phyloP scores from a whole-genome alignment of 768 basidiomycete genomes.

The Phlebiopsis gigantea region DNA sequence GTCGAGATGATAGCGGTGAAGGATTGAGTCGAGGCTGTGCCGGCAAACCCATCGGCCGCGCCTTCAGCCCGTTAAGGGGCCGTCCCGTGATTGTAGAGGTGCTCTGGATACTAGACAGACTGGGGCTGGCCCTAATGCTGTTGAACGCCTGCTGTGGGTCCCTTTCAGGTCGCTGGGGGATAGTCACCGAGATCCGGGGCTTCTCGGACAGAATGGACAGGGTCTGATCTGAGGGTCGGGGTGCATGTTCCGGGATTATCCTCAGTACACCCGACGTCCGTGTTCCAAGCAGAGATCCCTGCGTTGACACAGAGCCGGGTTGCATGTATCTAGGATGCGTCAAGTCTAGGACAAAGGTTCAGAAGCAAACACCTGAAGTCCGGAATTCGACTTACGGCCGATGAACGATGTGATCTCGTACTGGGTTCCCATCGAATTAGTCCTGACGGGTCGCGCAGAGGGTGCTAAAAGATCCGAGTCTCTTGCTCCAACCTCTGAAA shows the following conservation, averaged over 20 bases:
- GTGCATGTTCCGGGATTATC: neutral
- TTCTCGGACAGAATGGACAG: neutral
- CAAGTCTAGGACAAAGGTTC: constrained; percentile 24
- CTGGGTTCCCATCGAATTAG: constrained; percentile 45
- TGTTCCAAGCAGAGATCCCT: neutral
- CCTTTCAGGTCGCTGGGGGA: neutral
- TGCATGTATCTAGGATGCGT: constrained; percentile 23
- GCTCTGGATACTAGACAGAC: neutral
- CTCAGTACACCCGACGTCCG: neutral
- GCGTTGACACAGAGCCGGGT: neutral
- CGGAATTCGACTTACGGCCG: constrained; percentile 31
- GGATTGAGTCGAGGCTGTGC: constrained; percentile 19
- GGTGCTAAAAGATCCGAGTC: constrained; percentile 3
- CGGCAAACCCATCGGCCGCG: constrained; percentile 22
- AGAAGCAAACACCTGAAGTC: neutral
- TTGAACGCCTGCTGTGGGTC: neutral
- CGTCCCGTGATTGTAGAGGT: no score
- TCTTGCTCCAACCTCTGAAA: constrained; percentile 3
- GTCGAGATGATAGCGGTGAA: neutral
- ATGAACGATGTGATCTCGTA: constrained; percentile 78
- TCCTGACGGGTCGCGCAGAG: constrained; percentile 14
- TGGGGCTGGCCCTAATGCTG: neutral
- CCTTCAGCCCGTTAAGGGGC: constrained; percentile 11
- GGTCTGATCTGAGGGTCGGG: neutral
- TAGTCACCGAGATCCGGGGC: neutral